Base-by-base conservation (phyloP, 2,329 filamentous ascomycete genomes). In the Microthyrium microscopicum region DNA sequence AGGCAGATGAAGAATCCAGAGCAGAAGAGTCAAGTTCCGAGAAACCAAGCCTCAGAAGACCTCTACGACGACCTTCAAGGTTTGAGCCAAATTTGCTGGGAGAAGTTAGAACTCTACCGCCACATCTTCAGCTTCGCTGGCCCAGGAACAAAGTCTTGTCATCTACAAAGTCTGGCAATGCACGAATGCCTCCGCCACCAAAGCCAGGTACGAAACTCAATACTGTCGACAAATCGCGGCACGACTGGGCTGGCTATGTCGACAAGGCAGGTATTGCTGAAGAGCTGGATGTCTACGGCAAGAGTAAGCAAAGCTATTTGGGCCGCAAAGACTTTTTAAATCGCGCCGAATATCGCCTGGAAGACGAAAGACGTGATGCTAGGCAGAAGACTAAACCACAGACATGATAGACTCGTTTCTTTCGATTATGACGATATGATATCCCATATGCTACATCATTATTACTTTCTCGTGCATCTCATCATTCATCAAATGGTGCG, bases 221-320 rank as follows among this genome's bases (percentile, higher is more conserved):
- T 42, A 73, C 71, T 0, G 68, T 77, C 31, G 70, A 74, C 51
- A 77, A 76, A 51, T 73, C 67, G 20, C 63, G 70, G 34, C 54
- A 75, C 44, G 72, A 77, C 43, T 77, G 72, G 72, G 70, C 68
- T 15, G 62, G 64, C 8, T 73, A 72, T 44, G 71, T 77, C 26
- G 68, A 73, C 45, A 54, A 66, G 34, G 65, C 66, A 29, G 70
- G 70, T 20, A 64, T 75, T 37, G 62, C 64, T 36, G 70, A 73
- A 37, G 72, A 77, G 48, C 49, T 77, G 45, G 63, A 68, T 35
- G 60, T 60, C 29, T 68, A 73, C 47, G 69, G 67, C 40, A 71
- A 69, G 47, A 69, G 68, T 8, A 73, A 72, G 45, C 64, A 68
- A 35, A 67, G 67, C 1, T 77, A 72, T 49, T 51, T 73, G 44